These are phyloP conservation scores for Ogataea pignaliae DNA, from an alignment of 805 yeast species.

Conservation along the genomic window DNA sequence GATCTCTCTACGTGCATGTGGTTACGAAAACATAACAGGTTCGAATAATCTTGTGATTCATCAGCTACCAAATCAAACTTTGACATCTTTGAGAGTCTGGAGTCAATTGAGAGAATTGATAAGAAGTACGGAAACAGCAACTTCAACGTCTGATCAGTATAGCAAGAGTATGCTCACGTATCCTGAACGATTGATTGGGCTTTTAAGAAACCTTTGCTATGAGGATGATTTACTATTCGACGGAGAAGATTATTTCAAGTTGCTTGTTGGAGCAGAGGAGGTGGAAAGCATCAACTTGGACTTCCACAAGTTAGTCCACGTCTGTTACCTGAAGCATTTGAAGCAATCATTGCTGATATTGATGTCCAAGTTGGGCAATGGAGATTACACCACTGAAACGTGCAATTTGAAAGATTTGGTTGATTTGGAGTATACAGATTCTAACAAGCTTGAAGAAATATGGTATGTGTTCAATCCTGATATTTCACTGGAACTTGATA, in stretches of 20 bases:
- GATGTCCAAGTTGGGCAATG: constrained; percentile 12
- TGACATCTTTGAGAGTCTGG: constrained; percentile 53
- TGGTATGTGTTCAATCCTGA: constrained; percentile 24
- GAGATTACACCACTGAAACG: constrained; percentile 3
- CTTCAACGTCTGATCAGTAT: constrained; percentile 11
- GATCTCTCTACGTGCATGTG: constrained; percentile 54
- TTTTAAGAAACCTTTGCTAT: constrained; percentile 53
- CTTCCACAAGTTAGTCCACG: constrained; percentile 42
- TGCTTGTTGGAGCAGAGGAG: constrained; percentile 47
- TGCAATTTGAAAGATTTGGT: constrained; percentile 9
- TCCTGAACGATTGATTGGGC: constrained; percentile 27
- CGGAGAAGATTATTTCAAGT: constrained; percentile 49
- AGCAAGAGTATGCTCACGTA: constrained; percentile 20
- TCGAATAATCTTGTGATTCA: constrained; percentile 39
- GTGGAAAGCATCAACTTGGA: constrained; percentile 39
- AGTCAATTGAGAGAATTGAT: constrained; percentile 31
- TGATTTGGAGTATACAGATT: constrained; percentile 7
- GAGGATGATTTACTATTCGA: constrained; percentile 32
- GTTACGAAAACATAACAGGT: constrained; percentile 18
- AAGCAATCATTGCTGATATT: constrained; percentile 38
- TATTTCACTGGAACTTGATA: constrained; percentile 5
- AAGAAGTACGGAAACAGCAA: constrained; percentile 20
- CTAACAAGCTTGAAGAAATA: constrained; percentile 11
- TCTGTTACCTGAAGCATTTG: constrained; percentile 50
- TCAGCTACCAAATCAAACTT: constrained; percentile 57